A percentile compares a stretch with the other conserved stretches of the same genome.
Conservation (phyloP, 1,139 yeast species). For the Yarrowia galli region DNA sequence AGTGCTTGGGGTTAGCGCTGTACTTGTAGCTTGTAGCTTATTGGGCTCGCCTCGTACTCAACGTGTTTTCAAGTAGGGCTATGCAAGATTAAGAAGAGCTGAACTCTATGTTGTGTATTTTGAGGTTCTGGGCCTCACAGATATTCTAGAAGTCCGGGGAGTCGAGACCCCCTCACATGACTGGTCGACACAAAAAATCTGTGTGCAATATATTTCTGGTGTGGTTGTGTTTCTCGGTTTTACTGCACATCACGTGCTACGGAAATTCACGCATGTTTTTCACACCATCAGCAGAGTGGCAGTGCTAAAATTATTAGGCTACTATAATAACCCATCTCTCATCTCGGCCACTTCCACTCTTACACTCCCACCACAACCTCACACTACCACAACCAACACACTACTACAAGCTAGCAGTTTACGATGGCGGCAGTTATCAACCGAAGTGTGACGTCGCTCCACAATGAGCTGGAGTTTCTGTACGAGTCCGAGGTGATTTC, state of each 20-base stretch:
- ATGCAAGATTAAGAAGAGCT: conserved; percentile 11
- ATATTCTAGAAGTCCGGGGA: background rate
- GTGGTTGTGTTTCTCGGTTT: background rate
- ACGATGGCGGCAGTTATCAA: conserved; percentile 50
- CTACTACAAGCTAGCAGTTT: background rate
- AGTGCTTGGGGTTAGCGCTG: background rate
- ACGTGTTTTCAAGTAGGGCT: conserved; percentile 3
- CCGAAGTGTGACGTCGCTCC: conserved; percentile 76
- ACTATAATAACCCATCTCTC: conserved; percentile 5
- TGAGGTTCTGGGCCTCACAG: background rate
- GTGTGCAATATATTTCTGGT: background rate
- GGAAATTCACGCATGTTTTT: conserved; percentile 1
- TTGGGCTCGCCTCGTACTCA: background rate
- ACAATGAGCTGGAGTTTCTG: conserved; percentile 82
- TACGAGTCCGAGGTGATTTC: conserved; percentile 78
- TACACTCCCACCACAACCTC: conserved; percentile 3
- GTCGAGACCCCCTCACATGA: too few species aligned
- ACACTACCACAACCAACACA: conserved; percentile 1
- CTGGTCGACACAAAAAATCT: background rate
- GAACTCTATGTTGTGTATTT: background rate
- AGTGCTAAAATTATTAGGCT: conserved; percentile 34
- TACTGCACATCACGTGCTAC: background rate
- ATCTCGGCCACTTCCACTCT: conserved; percentile 4
- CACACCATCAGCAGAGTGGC: conserved; percentile 14
- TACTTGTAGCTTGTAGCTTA: background rate